Evolutionary conservation across 2,329 filamentous ascomycete genomes (phyloP).

Genomic region (Cladosporium sp.): DNA sequence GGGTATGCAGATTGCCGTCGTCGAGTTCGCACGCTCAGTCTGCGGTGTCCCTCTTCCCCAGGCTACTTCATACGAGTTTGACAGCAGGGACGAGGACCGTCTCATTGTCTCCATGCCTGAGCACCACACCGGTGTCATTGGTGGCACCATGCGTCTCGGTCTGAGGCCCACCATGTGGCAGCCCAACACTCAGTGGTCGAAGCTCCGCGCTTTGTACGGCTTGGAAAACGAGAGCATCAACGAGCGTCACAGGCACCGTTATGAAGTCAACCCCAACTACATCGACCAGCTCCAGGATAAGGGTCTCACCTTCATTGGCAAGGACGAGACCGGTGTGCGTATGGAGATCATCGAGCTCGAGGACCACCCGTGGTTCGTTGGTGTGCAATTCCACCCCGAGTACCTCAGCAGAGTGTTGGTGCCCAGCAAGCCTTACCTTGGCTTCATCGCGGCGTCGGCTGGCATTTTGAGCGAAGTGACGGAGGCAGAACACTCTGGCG

Average conservation of each 20-base stretch:
- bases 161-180: constrained; percentile 75
- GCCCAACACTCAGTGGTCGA: constrained; percentile 72
- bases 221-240: constrained; percentile 44
- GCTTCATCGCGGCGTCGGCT: constrained; percentile 77
- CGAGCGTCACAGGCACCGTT: constrained; percentile 84
- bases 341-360: constrained; percentile 83
- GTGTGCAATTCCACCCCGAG: constrained; percentile 87
- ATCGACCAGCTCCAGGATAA: constrained; percentile 66
- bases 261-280: constrained; percentile 83
- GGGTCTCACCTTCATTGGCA: constrained; percentile 75
- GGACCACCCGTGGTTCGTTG: constrained; percentile 82
- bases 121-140: constrained; percentile 71
- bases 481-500: constrained; percentile 13
- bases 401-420: constrained; percentile 74
- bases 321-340: constrained; percentile 73
- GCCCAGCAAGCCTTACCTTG: constrained; percentile 75
- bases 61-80: constrained; percentile 59
- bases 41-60: constrained; percentile 58
- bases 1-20: constrained; percentile 89
- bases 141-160: constrained; percentile 85
- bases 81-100: constrained; percentile 61
- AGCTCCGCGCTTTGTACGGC: constrained; percentile 73
- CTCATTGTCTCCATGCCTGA: constrained; percentile 94
- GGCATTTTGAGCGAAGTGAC: constrained; percentile 60
- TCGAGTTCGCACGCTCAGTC: constrained; percentile 80